A percentile compares a stretch with the other conserved stretches of the same genome.
These are phyloP conservation scores for Coemansia sp. DNA, from an alignment of 192 early-diverging fungal genomes.

Conservation along the genomic window DNA sequence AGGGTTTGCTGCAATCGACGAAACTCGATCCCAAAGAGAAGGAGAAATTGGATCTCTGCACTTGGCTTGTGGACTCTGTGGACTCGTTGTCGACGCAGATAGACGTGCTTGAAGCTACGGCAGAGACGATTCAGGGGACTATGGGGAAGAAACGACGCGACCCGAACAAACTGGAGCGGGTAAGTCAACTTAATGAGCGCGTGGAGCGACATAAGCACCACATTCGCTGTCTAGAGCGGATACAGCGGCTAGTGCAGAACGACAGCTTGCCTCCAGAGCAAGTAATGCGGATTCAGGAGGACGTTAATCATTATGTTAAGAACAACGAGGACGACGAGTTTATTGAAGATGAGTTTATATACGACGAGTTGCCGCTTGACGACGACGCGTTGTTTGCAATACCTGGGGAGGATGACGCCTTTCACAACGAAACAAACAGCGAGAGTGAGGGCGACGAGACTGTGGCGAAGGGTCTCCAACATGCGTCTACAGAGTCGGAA, in stretches of 20 bases:
- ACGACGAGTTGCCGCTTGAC: slow-evolving; percentile 89
- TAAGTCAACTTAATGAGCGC: slow-evolving; percentile 66
- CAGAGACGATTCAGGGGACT: slow-evolving; percentile 67
- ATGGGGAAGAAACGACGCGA: slow-evolving; percentile 82
- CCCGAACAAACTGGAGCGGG: slow-evolving; percentile 68
- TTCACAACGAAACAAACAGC: slow-evolving; percentile 21
- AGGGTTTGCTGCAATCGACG: slow-evolving; percentile 75
- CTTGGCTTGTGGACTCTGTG: slow-evolving; percentile 81
- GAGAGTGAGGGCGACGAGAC: slow-evolving; percentile 16
- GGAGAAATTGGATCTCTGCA: slow-evolving; percentile 81
- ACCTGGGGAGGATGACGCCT: slow-evolving; percentile 63
- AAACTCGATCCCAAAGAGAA: slow-evolving; percentile 93
- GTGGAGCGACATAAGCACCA: slow-evolving; percentile 92
- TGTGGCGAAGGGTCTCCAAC: background rate
- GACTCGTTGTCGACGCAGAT: slow-evolving; percentile 86
- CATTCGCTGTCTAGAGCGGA: slow-evolving; percentile 85
- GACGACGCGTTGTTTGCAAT: slow-evolving; percentile 82
- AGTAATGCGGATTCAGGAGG: slow-evolving; percentile 78
- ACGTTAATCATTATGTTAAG: slow-evolving; percentile 91
- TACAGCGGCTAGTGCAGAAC: slow-evolving; percentile 91
- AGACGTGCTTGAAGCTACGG: slow-evolving; percentile 89
- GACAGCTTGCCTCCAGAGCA: slow-evolving; percentile 82
- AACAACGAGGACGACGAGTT: slow-evolving; percentile 88
- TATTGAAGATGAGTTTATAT: slow-evolving; percentile 89
- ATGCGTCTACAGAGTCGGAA: slow-evolving; percentile 18